Conservation (phyloP, 495 filamentous ascomycete genomes). For the Rostrohypoxylon terebratum region DNA sequence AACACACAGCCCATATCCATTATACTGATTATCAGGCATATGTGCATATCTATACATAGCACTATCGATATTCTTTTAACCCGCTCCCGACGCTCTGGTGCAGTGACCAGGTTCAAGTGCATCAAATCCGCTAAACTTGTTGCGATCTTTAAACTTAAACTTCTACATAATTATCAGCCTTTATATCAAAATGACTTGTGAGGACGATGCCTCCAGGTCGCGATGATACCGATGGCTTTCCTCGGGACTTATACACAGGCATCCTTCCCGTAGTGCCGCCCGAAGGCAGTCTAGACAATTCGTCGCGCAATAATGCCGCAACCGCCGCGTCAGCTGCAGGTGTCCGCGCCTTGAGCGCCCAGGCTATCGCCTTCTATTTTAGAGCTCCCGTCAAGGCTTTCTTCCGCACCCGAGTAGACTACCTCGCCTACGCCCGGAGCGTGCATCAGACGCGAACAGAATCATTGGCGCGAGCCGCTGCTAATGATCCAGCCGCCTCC, state of each 20-base stretch:
- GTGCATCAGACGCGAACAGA: constrained; percentile 51
- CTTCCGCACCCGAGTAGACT: constrained; percentile 89
- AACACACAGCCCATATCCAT: neutral
- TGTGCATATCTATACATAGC: neutral
- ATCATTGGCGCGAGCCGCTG: constrained; percentile 39
- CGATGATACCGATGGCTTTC: constrained; percentile 43
- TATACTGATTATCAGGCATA: neutral
- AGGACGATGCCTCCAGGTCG: constrained; percentile 49
- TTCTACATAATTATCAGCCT: constrained; percentile 12
- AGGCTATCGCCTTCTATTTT: constrained; percentile 88
- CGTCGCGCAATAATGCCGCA: constrained; percentile 75
- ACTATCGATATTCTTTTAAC: neutral
- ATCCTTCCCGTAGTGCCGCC: constrained; percentile 56
- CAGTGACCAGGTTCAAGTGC: constrained; percentile 29
- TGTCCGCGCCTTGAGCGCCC: constrained; percentile 81
- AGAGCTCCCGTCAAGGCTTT: constrained; percentile 89
- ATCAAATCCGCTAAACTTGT: constrained; percentile 5
- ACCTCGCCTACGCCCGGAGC: constrained; percentile 64
- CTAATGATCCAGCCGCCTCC: constrained; percentile 41
- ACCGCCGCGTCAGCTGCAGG: constrained; percentile 80
- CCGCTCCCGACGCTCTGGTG: constrained; percentile 2
- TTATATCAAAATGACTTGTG: constrained; percentile 44
- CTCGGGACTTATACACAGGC: constrained; percentile 46
- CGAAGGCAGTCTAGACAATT: constrained; percentile 51
- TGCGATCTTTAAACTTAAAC: constrained; percentile 9